Evolutionary conservation across 352 stramenopile genomes (phyloP).

Genomic region (Phytopythium montanum): DNA sequence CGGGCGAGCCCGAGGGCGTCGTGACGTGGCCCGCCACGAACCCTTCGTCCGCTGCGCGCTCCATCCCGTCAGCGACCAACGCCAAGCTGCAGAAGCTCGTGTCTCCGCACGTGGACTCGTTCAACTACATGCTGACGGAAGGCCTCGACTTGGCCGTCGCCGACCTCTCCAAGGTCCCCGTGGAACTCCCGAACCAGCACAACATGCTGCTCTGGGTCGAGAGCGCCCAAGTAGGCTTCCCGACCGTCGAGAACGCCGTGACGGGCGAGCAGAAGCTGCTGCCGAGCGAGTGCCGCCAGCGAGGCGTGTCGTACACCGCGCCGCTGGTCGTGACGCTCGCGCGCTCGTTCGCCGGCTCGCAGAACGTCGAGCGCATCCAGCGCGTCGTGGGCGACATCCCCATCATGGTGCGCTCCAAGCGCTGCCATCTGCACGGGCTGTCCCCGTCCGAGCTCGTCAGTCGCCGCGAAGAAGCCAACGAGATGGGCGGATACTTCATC

Average conservation of each 20-base stretch:
- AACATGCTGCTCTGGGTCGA: slow-evolving; percentile 90
- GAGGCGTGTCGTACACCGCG: slow-evolving; percentile 95
- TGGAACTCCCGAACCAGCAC: slow-evolving; percentile 88
- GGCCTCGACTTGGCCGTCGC: slow-evolving; percentile 92
- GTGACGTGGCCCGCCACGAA: slow-evolving; percentile 82
- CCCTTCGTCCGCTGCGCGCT: slow-evolving; percentile 72
- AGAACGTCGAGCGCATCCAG: slow-evolving; percentile 82
- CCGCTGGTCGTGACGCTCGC: slow-evolving; percentile 93
- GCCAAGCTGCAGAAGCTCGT: slow-evolving; percentile 89
- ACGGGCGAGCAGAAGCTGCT: slow-evolving; percentile 83
- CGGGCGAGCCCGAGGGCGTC: slow-evolving; percentile 13
- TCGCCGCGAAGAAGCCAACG: slow-evolving; percentile 91
- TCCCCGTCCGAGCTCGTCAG: slow-evolving; percentile 86
- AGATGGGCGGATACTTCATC: slow-evolving; percentile 99
- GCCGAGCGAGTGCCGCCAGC: slow-evolving; percentile 96
- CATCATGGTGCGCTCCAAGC: slow-evolving; percentile 97
- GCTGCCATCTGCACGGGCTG: slow-evolving; percentile 93
- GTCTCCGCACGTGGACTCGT: slow-evolving; percentile 97
- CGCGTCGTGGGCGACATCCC: slow-evolving; percentile 93
- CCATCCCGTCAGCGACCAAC: slow-evolving; percentile 71
- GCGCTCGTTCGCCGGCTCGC: slow-evolving; percentile 70
- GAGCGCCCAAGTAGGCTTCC: slow-evolving; percentile 92
- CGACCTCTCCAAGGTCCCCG: slow-evolving; percentile 88
- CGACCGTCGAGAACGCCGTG: slow-evolving; percentile 79
- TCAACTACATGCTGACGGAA: slow-evolving; percentile 97